A percentile compares a stretch with the other conserved stretches of the same genome.
phyloP scores from a whole-genome alignment of 140 eudicot genomes.

The Oenanthe javanica region DNA sequence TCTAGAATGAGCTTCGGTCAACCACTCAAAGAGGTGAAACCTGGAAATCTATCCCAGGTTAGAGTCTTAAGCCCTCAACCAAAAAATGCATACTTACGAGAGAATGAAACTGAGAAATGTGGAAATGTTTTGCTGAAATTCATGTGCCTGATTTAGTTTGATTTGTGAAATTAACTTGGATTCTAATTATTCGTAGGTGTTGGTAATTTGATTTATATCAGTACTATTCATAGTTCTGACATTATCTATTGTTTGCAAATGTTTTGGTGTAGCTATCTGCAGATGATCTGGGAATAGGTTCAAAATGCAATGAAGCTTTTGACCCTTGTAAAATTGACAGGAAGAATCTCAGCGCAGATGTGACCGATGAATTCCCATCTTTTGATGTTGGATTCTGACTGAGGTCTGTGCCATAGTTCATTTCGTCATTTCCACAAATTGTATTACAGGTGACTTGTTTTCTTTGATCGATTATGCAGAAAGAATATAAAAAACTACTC shows the following conservation, averaged over 20 bases:
- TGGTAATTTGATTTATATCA: neutral
- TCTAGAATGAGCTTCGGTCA: slow-evolving; percentile 21
- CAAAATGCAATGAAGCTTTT: slow-evolving; percentile 11
- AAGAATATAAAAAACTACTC: neutral
- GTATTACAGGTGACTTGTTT: neutral
- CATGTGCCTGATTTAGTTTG: neutral
- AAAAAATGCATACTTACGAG: neutral
- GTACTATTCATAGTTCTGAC: slow-evolving; percentile 3
- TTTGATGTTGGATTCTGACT: slow-evolving; percentile 79
- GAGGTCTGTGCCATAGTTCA: neutral
- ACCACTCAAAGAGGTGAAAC: slow-evolving; percentile 20
- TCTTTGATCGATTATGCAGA: neutral
- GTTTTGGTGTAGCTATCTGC: slow-evolving; percentile 29
- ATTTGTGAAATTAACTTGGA: neutral
- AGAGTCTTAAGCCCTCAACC: neutral
- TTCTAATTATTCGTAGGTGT: neutral
- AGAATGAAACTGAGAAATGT: neutral
- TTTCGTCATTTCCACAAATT: neutral
- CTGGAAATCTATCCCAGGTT: slow-evolving; percentile 33
- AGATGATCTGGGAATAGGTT: slow-evolving; percentile 16
- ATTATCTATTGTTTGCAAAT: slow-evolving; percentile 9
- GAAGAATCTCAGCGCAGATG: slow-evolving; percentile 6
- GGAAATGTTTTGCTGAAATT: neutral
- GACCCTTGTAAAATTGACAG: slow-evolving; percentile 12
- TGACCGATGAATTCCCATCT: slow-evolving; percentile 49